Percentiles rank a stretch among this genome's conserved stretches.
Evolutionary conservation across 2,329 filamentous ascomycete species (phyloP).

Genomic region (Fusarium nelsonii): DNA sequence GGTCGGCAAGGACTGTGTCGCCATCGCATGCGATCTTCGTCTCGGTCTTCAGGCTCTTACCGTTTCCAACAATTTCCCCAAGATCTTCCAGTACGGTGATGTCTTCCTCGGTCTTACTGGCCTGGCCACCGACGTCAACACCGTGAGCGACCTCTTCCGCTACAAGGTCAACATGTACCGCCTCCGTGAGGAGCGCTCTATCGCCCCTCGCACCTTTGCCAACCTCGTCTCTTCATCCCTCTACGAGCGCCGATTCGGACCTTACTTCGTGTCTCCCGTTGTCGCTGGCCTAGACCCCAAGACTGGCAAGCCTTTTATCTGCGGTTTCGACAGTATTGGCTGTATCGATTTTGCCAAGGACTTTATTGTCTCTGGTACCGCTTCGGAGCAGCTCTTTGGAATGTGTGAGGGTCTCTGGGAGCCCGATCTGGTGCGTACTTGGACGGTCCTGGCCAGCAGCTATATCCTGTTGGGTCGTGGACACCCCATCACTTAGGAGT

Average conservation of each 20-base stretch:
- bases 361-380: constrained; percentile 97
- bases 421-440: constrained; percentile 83
- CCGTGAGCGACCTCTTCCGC: constrained; percentile 95
- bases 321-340: constrained; percentile 98
- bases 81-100: constrained; percentile 97
- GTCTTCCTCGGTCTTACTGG: constrained; percentile 96
- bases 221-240: constrained; percentile 92
- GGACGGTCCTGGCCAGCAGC: neutral
- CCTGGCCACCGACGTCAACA: constrained; percentile 94
- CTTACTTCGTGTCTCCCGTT: constrained; percentile 95
- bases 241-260: constrained; percentile 96
- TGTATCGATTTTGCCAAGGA: constrained; percentile 99
- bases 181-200: constrained; percentile 96
- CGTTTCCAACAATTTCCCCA: constrained; percentile 99
- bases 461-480: neutral
- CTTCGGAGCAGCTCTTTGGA: constrained; percentile 97
- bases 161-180: constrained; percentile 99
- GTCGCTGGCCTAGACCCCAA: constrained; percentile 96
- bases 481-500: neutral
- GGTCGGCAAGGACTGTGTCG: constrained; percentile 99
- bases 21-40: constrained; percentile 98
- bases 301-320: constrained; percentile 95
- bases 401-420: constrained; percentile 99
- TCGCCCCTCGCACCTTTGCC: constrained; percentile 93
- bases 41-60: constrained; percentile 96